Percentiles rank a stretch among this genome's conserved stretches.
phyloP scores from a whole-genome alignment of 345 rosid species.

The Sonneratia alba region DNA sequence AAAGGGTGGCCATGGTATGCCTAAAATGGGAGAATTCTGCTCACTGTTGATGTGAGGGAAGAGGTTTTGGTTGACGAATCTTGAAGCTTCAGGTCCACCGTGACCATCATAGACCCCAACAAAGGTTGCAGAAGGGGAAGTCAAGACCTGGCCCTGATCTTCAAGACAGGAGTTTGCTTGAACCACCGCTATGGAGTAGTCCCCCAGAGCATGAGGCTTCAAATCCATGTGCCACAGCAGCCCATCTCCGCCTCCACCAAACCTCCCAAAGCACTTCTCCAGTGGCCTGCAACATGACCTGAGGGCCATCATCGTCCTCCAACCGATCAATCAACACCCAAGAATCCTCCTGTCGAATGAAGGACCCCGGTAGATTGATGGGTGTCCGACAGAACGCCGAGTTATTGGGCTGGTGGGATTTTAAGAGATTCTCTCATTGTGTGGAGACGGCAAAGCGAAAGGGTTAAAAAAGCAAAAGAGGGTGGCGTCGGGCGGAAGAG shows the following conservation, averaged over 20 bases:
- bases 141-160: conserved; percentile 85
- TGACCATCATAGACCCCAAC: conserved; percentile 94
- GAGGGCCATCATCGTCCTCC: conserved; percentile 32
- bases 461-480: not conserved
- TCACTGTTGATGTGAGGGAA: conserved; percentile 74
- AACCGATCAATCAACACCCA: not conserved
- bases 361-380: not conserved
- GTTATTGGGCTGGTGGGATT: not conserved
- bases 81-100: conserved; percentile 94
- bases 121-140: conserved; percentile 66
- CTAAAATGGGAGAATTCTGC: not conserved
- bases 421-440: not conserved
- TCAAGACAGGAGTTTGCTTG: conserved; percentile 79
- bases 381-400: not conserved
- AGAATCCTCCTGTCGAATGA: not conserved
- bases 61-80: conserved; percentile 78
- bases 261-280: conserved; percentile 60
- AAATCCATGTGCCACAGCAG: conserved; percentile 80
- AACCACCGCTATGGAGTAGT: conserved; percentile 89
- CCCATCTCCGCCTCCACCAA: conserved; percentile 49
- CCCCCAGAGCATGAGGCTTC: conserved; percentile 74
- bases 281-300: conserved; percentile 56
- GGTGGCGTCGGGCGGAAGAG: not conserved
- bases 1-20: not conserved
- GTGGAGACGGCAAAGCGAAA: not conserved